Conservation (phyloP, 208 protist species). For the Acanthamoeba culbertsoni region DNA sequence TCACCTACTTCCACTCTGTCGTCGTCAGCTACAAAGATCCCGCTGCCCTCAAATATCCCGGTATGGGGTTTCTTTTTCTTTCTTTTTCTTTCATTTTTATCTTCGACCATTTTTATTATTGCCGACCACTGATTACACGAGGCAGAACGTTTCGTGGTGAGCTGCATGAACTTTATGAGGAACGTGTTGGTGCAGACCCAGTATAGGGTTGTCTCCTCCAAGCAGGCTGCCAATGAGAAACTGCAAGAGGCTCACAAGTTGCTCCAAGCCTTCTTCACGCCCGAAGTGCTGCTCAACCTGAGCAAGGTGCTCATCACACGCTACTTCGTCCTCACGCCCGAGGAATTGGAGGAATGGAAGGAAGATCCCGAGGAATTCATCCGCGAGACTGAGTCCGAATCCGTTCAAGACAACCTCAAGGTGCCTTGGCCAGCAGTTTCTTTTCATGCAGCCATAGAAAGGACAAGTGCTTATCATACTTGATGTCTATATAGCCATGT, state of each 20-base stretch:
- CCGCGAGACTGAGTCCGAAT: conserved; percentile 41
- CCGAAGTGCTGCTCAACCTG: conserved; percentile 19
- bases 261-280: conserved; percentile 16
- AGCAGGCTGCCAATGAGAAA: conserved; percentile 21
- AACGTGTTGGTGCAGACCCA: conserved; percentile 45
- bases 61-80: neutral
- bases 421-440: too few species aligned
- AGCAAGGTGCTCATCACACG: conserved; percentile 1
- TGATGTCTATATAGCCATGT: conserved; percentile 41
- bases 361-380: conserved; percentile 59
- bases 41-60: neutral
- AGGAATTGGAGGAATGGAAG: conserved; percentile 55
- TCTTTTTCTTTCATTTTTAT: neutral
- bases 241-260: conserved; percentile 6
- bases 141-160: neutral
- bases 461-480: too few species aligned
- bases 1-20: conserved; percentile 32
- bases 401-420: conserved; percentile 55
- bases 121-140: too few species aligned
- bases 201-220: neutral
- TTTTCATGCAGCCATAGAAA: too few species aligned
- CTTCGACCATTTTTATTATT: too few species aligned
- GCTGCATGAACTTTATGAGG: conserved; percentile 33
- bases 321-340: conserved; percentile 22
- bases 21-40: neutral